Conservation (phyloP, 495 filamentous ascomycete species). For the Aspergillus bertholletiae region DNA sequence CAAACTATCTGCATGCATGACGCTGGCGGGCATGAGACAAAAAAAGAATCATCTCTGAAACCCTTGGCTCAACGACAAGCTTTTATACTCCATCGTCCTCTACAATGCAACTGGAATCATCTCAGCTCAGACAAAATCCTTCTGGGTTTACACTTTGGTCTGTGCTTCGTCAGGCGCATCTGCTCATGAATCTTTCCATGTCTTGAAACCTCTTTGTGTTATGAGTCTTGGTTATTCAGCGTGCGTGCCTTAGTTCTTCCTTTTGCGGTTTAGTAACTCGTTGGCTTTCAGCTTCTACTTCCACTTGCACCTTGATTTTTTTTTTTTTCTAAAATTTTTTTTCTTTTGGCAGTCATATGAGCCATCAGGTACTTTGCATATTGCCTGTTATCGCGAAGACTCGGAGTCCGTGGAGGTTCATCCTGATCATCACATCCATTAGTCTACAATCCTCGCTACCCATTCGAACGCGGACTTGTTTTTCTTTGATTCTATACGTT, state of each 20-base stretch:
- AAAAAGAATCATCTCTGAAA: background rate
- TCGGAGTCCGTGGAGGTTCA: background rate
- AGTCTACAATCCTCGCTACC: background rate
- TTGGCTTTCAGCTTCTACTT: too few relatives aligned
- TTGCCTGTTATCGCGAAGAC: too few relatives aligned
- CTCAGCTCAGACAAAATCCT: background rate
- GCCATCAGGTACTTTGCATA: too few relatives aligned
- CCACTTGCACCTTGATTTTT: too few relatives aligned
- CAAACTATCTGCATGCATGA: background rate
- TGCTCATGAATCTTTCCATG: background rate
- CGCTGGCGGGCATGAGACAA: background rate
- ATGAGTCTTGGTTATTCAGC: too few relatives aligned
- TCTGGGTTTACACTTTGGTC: background rate
- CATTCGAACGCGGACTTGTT: too few relatives aligned
- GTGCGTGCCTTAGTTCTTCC: too few relatives aligned
- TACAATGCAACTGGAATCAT: too few relatives aligned
- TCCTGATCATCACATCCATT: background rate
- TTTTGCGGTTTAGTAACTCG: too few relatives aligned
- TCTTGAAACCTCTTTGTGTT: background rate
- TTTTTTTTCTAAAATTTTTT: too few relatives aligned
- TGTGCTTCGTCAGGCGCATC: background rate
- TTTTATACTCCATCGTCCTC: background rate
- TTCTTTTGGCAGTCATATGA: too few relatives aligned
- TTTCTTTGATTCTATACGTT: too few relatives aligned
- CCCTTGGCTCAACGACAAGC: background rate